Base-by-base conservation (phyloP, 2,329 filamentous ascomycete genomes). In the Pseudocercospora crystallina region DNA sequence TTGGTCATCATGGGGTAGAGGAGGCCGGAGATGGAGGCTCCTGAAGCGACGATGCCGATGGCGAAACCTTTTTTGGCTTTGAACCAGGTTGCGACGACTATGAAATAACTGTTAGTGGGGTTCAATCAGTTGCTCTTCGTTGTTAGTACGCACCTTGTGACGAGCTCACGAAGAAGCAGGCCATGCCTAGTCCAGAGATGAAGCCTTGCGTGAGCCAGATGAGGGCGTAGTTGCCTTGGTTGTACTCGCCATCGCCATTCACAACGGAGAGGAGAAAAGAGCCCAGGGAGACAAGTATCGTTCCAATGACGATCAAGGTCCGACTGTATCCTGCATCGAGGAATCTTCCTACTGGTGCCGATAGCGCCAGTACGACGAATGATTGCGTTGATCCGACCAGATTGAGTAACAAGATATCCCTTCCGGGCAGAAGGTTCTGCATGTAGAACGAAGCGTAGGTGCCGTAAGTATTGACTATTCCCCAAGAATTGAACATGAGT, bases 71-170 rank as follows among this genome's bases (percentile, higher is more conserved):
- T 75, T 46, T 68, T 69, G 42, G 70, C 68, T 9, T 69, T 69
- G 57, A 78, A 79, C 76, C 76, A 79, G 15, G 75, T 76, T 2
- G 74, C 69, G 35, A 73, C 74, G 44, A 77, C 75, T 77, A 50
- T 14, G 17, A 38, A 14, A 12, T 8, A 38, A 40, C 20, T 14
- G 38, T 50, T 11, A 45, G 47, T 33, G 31, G 40, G n/a, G n/a
- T n/a, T n/a, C n/a, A 26, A 3, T 26, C 33, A 9, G 33, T 35
- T 9, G 33, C 9, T 35, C 5, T 3, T 12, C 5, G 33, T 35
- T 14, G 14, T 8, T n/a, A 8, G 31, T 30, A 11, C 70, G 50
- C 69, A 77, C 74, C 69, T 65, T 78, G 75, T 17, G 76, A 78
- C 54, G 75, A 76, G 17, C 51, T 72, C 4, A 78, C 76, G 56